phyloP scores from a whole-genome alignment of 2,329 filamentous ascomycete species.

The Epichloe festucae region DNA sequence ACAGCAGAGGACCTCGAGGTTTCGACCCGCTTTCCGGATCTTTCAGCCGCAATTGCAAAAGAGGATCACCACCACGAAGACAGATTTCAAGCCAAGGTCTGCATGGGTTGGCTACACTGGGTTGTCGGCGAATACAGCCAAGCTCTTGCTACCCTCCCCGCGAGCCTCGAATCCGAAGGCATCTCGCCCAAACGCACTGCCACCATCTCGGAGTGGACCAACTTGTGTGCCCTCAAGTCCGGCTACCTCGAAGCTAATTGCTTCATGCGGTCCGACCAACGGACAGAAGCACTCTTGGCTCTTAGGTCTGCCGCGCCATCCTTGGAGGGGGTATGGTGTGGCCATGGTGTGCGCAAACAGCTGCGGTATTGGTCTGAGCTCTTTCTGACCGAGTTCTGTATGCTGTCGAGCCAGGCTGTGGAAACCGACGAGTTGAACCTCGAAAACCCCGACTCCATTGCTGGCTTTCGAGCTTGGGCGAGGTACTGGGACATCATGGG shows the following conservation, averaged over 20 bases:
- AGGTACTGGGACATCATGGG: constrained; percentile 50
- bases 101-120: constrained; percentile 78
- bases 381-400: constrained; percentile 61
- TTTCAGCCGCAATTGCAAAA: constrained; percentile 44
- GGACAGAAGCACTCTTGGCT: constrained; percentile 48
- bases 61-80: constrained; percentile 43
- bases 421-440: constrained; percentile 37
- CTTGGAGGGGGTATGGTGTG: constrained; percentile 39
- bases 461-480: constrained; percentile 54
- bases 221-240: constrained; percentile 67
- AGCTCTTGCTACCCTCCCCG: constrained; percentile 49
- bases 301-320: constrained; percentile 55
- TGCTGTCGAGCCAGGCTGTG: constrained; percentile 50
- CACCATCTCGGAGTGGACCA: constrained; percentile 59
- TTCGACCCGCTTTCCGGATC: constrained; percentile 32
- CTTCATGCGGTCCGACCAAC: constrained; percentile 34
- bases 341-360: constrained; percentile 46
- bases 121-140: constrained; percentile 54
- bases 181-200: constrained; percentile 38
- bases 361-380: constrained; percentile 68
- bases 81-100: constrained; percentile 67
- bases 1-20: constrained; percentile 32
- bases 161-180: constrained; percentile 43
- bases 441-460: constrained; percentile 39
- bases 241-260: constrained; percentile 63